Percentiles rank a stretch among this genome's conserved stretches.
Conservation (phyloP, 163 green algal genomes). For the Scenedesmus sp. region DNA sequence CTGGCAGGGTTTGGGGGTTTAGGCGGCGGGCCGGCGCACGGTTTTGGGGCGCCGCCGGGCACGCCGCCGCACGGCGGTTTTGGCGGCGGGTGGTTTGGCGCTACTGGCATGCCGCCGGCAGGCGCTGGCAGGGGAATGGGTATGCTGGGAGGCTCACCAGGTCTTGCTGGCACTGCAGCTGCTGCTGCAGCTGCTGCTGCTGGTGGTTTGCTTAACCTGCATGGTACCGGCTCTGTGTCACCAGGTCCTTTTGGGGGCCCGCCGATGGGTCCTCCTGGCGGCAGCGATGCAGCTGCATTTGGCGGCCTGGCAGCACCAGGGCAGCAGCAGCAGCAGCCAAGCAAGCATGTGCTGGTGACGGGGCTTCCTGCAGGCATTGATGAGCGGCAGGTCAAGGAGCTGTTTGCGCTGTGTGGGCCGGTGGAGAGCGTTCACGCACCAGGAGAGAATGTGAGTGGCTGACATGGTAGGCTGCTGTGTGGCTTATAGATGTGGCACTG, state of each 20-base stretch:
- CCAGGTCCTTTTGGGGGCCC: background rate
- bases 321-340: background rate
- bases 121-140: background rate
- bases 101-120: background rate
- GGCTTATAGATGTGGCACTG: background rate
- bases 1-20: background rate
- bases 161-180: background rate
- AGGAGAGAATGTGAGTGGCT: background rate
- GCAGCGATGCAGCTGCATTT: background rate
- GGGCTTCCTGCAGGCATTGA: constrained; percentile 22
- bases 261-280: background rate
- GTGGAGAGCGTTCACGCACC: background rate
- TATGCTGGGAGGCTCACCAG: background rate
- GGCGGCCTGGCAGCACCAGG: background rate
- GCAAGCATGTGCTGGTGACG: constrained; percentile 15
- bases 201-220: background rate
- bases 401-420: constrained; percentile 22
- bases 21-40: background rate
- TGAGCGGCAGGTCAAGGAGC: constrained; percentile 27
- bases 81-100: background rate
- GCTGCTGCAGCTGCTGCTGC: constrained; percentile 30
- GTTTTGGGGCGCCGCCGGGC: background rate
- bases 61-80: background rate
- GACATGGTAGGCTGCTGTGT: background rate
- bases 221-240: background rate